A percentile compares a stretch with the other conserved stretches of the same genome.
These are phyloP conservation scores for Globisporangium echinulatum DNA, from an alignment of 352 stramenopile species.

Conservation along the genomic window DNA sequence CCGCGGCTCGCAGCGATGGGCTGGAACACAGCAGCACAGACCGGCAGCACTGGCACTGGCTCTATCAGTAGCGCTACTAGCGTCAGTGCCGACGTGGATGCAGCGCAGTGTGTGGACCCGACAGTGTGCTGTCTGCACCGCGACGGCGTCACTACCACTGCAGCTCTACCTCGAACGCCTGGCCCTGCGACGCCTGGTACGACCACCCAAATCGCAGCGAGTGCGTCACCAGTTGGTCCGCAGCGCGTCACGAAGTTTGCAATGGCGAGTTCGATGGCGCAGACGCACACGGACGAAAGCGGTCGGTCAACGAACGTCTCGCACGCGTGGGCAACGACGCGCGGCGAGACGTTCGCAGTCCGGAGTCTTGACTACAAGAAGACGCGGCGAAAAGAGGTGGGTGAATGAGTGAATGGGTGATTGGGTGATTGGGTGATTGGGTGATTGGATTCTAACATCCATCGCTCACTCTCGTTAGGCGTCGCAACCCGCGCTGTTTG, in stretches of 20 bases:
- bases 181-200: neutral
- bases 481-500: conserved; percentile 55
- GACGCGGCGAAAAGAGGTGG: conserved; percentile 68
- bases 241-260: conserved; percentile 32
- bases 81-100: neutral
- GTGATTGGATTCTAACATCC: neutral
- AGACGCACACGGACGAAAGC: conserved; percentile 33
- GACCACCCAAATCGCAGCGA: neutral
- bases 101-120: conserved; percentile 18
- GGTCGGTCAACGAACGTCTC: conserved; percentile 45
- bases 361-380: conserved; percentile 80
- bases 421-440: neutral
- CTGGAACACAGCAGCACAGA: neutral
- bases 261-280: conserved; percentile 53
- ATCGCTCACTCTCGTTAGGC: conserved; percentile 15
- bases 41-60: conserved; percentile 4
- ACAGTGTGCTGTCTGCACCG: conserved; percentile 52
- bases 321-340: conserved; percentile 43
- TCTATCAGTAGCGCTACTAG: neutral
- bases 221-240: conserved; percentile 3
- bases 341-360: conserved; percentile 59
- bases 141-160: neutral
- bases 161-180: neutral
- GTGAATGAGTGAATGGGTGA: neutral
- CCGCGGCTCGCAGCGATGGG: conserved; percentile 1